Percentiles rank a stretch among this genome's conserved stretches.
Evolutionary conservation across 2,329 filamentous ascomycete genomes (phyloP).

Genomic region (Fusarium fujikuroi): DNA sequence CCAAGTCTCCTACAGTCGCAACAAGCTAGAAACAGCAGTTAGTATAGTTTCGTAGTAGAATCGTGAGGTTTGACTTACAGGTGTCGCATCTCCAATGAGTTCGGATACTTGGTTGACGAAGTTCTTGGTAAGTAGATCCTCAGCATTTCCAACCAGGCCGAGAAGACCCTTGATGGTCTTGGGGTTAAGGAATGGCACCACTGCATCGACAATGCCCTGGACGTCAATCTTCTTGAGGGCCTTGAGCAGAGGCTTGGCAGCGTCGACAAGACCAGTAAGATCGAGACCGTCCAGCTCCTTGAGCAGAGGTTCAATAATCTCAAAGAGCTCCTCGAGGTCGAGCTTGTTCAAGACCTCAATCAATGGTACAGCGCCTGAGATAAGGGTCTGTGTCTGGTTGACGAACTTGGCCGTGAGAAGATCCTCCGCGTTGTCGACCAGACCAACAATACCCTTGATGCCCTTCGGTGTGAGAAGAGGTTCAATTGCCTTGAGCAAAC

Average conservation of each 20-base stretch:
- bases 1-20: slow-evolving; percentile 48
- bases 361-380: slow-evolving; percentile 52
- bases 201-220: slow-evolving; percentile 49
- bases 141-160: slow-evolving; percentile 49
- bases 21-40: slow-evolving; percentile 40
- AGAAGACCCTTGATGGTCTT: slow-evolving; percentile 52
- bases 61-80: slow-evolving; percentile 13
- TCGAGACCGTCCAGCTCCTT: slow-evolving; percentile 50
- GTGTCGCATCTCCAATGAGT: slow-evolving; percentile 49
- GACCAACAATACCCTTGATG: slow-evolving; percentile 50
- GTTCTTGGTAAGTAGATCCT: slow-evolving; percentile 49
- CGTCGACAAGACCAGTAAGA: slow-evolving; percentile 48
- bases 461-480: slow-evolving; percentile 51
- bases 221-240: slow-evolving; percentile 54
- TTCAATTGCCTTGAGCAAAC: slow-evolving; percentile 48
- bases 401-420: slow-evolving; percentile 53
- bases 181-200: slow-evolving; percentile 55
- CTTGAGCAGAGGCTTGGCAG: slow-evolving; percentile 51
- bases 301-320: slow-evolving; percentile 51
- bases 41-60: not conserved
- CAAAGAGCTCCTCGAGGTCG: slow-evolving; percentile 52
- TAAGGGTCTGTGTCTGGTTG: slow-evolving; percentile 54
- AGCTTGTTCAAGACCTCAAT: slow-evolving; percentile 49
- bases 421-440: slow-evolving; percentile 52
- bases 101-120: slow-evolving; percentile 57